Evolutionary conservation across 2,329 filamentous ascomycete species (phyloP), one percentile per base, ranked within the genome.

Genomic region (Pseudodiploospora longispora): DNA sequence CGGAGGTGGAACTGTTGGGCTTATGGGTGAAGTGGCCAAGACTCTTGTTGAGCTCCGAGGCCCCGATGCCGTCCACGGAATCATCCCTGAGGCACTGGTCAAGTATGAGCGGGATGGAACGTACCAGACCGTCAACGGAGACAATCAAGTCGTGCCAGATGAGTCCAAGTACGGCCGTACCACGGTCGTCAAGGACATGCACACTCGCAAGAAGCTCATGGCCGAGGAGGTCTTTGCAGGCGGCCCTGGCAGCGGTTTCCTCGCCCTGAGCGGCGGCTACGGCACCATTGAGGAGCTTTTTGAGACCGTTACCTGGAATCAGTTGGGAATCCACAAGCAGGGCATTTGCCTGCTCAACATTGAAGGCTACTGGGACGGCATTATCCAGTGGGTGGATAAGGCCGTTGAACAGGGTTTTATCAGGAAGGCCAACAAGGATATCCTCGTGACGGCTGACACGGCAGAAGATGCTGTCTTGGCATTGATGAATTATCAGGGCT

Each of bases 271-370:
- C 44, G 91, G 91, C 36, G 93, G 93, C 1, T 98, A 91, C 64
- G 93, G 93, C 19, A 98, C 93, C 2, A 76, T 97, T 61, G 93
- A 98, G 70, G 93, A 98, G 74, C 75, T 98, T 60, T 89, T 95
- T 65, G 87, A 94, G 69, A 80, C 87, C 3, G 82, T 82, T 28
- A 94, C 87, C 8, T 98, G 93, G 90, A 97, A 96, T 65, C 93
- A 97, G 69, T 69, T 98, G 40, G 91, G 93, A 1, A 97, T 98
- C 52, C 93, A 97, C 66, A 75, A 74, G 55, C 73, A 76, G 40
- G 86, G 85, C 4, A 82, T 97, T 38, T 82, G 91, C 43, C 70
- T 96, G 40, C 79, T 87, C 54, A 97, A 97, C 63, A 75, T 96
- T 28, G 82, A 90, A 43, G 88, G 89, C 0, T 97, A 95, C 66